Evolutionary conservation across 2,329 filamentous ascomycete genomes (phyloP).

Genomic region (Pseudogymnoascus sp.): DNA sequence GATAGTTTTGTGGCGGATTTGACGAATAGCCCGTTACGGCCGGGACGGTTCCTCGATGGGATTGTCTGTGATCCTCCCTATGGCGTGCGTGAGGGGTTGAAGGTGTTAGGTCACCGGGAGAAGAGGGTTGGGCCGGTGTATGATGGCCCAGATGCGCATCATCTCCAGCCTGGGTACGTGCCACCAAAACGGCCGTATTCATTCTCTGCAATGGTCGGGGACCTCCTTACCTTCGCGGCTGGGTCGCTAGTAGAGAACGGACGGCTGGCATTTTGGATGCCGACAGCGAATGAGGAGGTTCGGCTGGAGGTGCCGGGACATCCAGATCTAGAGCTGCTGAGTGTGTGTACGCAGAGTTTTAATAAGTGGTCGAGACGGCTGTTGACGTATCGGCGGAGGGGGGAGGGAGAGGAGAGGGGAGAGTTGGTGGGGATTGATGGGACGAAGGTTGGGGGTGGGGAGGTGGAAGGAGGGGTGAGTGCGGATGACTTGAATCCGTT

Average conservation of each 20-base stretch:
- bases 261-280: conserved; percentile 93
- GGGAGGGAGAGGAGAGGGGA: conserved; percentile 41
- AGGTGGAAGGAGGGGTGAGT: conserved; percentile 36
- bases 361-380: conserved; percentile 88
- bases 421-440: conserved; percentile 68
- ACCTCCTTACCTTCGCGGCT: conserved; percentile 77
- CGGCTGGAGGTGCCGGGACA: conserved; percentile 72
- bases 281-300: conserved; percentile 71
- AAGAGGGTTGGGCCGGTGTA: conserved; percentile 51
- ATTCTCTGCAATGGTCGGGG: conserved; percentile 81
- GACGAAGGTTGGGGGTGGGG: conserved; percentile 51
- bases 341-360: conserved; percentile 76
- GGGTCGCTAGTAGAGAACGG: conserved; percentile 70
- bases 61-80: conserved; percentile 96
- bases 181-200: conserved; percentile 88
- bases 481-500: conserved; percentile 64
- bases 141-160: conserved; percentile 60
- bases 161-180: conserved; percentile 62
- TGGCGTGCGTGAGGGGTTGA: conserved; percentile 83
- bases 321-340: conserved; percentile 63
- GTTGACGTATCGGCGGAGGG: conserved; percentile 72
- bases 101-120: conserved; percentile 73
- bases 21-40: conserved; percentile 72
- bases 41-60: conserved; percentile 61
- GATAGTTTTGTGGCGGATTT: conserved; percentile 81